Conservation (phyloP, 371 early-diverging fungal species). For the Mortierella sp. region DNA sequence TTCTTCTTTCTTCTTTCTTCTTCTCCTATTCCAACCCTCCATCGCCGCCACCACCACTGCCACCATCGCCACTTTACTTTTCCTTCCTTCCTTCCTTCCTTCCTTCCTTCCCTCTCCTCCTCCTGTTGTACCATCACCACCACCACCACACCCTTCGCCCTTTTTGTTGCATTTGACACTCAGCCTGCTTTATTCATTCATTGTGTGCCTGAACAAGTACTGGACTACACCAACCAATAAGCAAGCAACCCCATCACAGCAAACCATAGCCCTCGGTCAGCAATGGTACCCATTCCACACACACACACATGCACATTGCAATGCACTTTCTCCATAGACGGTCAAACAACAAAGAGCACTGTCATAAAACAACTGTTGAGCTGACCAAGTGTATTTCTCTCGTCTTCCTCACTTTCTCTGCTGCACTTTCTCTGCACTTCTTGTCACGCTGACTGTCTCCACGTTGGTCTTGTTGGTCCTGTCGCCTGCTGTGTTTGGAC, state of each 20-base stretch:
- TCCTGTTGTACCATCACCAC: neutral
- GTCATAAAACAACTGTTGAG: neutral
- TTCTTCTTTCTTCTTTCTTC: neutral
- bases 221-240: neutral
- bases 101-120: neutral
- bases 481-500: neutral
- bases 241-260: neutral
- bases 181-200: neutral
- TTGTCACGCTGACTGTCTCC: neutral
- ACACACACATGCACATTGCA: too few relatives aligned
- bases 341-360: neutral
- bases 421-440: neutral
- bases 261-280: neutral
- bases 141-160: neutral
- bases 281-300: neutral
- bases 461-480: neutral
- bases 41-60: too few relatives aligned
- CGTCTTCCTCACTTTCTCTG: neutral
- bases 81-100: neutral
- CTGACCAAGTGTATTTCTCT: neutral
- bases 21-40: too few relatives aligned
- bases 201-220: neutral
- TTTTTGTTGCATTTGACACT: neutral
- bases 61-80: too few relatives aligned
- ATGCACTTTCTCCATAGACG: neutral